Percentiles rank a stretch among this genome's conserved stretches.
Evolutionary conservation across 1,284 basidiomycete species (phyloP).

Genomic region (Rhodofomes roseus): DNA sequence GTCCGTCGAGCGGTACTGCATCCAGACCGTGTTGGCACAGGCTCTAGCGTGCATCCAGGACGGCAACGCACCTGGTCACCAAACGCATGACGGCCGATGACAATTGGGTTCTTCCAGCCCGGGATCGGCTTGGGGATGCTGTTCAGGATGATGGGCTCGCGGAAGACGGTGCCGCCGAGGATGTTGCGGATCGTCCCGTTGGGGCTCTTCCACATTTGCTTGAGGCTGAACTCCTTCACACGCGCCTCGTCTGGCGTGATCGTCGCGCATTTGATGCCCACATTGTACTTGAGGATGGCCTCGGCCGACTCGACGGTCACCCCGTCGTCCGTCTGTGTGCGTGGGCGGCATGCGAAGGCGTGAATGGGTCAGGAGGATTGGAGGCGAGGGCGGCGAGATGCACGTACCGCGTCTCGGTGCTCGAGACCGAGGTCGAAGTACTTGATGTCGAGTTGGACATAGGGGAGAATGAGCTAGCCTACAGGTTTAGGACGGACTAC

Average conservation of each 20-base stretch:
- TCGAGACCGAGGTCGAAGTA: slow-evolving; percentile 97
- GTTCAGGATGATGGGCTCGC: slow-evolving; percentile 93
- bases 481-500: background rate
- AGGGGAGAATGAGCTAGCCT: slow-evolving; percentile 86
- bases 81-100: slow-evolving; percentile 96
- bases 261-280: slow-evolving; percentile 96
- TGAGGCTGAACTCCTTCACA: slow-evolving; percentile 93
- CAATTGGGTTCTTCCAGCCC: slow-evolving; percentile 96
- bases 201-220: slow-evolving; percentile 97
- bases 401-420: slow-evolving; percentile 78
- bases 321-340: slow-evolving; percentile 81
- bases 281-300: slow-evolving; percentile 86
- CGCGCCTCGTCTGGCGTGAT: slow-evolving; percentile 98
- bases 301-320: slow-evolving; percentile 93
- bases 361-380: background rate
- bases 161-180: slow-evolving; percentile 97
- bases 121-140: slow-evolving; percentile 92
- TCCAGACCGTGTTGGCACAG: background rate
- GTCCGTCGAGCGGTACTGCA: slow-evolving; percentile 86
- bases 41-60: background rate
- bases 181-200: slow-evolving; percentile 98
- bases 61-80: slow-evolving; percentile 76
- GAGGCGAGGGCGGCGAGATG: background rate
- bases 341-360: background rate
- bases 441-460: slow-evolving; percentile 94